Evolutionary conservation across 768 basidiomycete genomes (phyloP).

Genomic region (Mrakia frigida): DNA sequence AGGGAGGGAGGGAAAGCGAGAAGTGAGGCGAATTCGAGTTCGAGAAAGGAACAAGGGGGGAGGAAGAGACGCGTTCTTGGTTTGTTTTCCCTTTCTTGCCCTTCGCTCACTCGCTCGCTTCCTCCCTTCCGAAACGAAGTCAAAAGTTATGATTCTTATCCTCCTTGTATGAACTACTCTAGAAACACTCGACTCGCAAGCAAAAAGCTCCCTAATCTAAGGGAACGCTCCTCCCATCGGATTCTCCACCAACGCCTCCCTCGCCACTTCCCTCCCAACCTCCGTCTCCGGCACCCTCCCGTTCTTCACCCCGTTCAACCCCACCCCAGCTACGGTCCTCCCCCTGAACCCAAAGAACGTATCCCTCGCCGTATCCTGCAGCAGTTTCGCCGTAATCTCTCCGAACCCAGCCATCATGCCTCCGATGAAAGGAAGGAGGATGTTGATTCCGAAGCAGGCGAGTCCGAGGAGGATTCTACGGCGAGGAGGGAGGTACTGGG

Average conservation of each 20-base stretch:
- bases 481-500: slow-evolving; percentile 29
- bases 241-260: slow-evolving; percentile 21
- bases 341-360: slow-evolving; percentile 15
- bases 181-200: too few relatives aligned
- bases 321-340: background rate
- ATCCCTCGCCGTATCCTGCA: slow-evolving; percentile 20
- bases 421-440: slow-evolving; percentile 32
- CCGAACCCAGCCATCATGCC: slow-evolving; percentile 34
- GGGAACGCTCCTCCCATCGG: slow-evolving; percentile 28
- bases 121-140: too few relatives aligned
- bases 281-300: background rate
- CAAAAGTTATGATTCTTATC: too few relatives aligned
- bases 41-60: too few relatives aligned
- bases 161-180: too few relatives aligned
- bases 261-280: slow-evolving; percentile 9
- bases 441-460: slow-evolving; percentile 33
- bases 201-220: background rate
- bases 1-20: too few relatives aligned
- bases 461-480: slow-evolving; percentile 28
- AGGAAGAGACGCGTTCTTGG: too few relatives aligned
- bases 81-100: too few relatives aligned
- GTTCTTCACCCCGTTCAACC: background rate
- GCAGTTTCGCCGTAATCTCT: slow-evolving; percentile 26
- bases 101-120: too few relatives aligned
- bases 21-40: too few relatives aligned